Percentiles rank a stretch among this genome's conserved stretches.
phyloP scores from a whole-genome alignment of 805 yeast species.

The Candida parachauliodes region DNA sequence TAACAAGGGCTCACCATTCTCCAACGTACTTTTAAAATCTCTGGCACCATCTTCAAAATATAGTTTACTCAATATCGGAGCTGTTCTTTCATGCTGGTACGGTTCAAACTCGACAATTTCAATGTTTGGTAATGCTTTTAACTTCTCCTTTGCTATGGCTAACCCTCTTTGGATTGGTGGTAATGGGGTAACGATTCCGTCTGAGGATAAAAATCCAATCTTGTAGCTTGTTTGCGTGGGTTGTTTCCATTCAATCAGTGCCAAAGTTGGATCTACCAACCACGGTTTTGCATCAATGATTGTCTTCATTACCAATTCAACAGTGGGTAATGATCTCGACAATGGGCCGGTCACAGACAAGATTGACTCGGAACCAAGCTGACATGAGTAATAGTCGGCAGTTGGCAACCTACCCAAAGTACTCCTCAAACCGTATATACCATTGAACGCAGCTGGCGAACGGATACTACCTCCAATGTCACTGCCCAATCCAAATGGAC shows the following conservation, averaged over 20 bases:
- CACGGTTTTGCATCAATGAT: slow-evolving; percentile 51
- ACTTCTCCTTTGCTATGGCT: slow-evolving; percentile 4
- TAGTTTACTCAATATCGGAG: slow-evolving; percentile 10
- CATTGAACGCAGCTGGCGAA: slow-evolving; percentile 19
- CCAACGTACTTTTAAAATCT: slow-evolving; percentile 12
- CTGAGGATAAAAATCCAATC: slow-evolving; percentile 12
- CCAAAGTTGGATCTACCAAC: slow-evolving; percentile 41
- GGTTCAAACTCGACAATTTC: slow-evolving; percentile 14
- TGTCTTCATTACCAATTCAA: slow-evolving; percentile 46
- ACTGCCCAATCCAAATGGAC: slow-evolving; percentile 21
- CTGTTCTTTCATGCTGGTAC: slow-evolving; percentile 11
- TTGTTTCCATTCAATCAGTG: slow-evolving; percentile 50
- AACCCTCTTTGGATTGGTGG: slow-evolving; percentile 18
- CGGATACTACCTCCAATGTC: slow-evolving; percentile 26
- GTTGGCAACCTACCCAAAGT: slow-evolving; percentile 18
- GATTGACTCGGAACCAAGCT: slow-evolving; percentile 16
- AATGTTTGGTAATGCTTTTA: slow-evolving; percentile 4
- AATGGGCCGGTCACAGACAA: slow-evolving; percentile 36
- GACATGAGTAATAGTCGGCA: slow-evolving; percentile 20
- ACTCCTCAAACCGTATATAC: slow-evolving; percentile 20
- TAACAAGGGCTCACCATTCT: slow-evolving; percentile 12
- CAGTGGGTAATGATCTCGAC: slow-evolving; percentile 27
- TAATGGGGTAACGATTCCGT: slow-evolving; percentile 16
- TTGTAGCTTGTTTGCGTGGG: slow-evolving; percentile 15
- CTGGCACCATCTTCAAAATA: slow-evolving; percentile 18